Conservation (phyloP, 257 asterid genomes). For the Solanum acaule region DNA sequence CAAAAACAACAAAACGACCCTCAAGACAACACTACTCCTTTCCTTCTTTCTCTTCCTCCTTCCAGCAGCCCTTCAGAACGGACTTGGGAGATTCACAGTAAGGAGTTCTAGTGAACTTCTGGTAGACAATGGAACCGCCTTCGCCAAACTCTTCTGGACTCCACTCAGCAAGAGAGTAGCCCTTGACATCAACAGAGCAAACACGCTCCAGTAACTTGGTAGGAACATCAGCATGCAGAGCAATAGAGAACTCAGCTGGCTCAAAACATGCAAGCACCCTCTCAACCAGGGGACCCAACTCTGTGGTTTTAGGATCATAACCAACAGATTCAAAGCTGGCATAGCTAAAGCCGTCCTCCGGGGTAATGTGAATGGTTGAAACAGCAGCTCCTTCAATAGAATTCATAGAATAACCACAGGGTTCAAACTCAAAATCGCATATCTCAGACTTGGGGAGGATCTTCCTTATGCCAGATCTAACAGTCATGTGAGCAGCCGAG, state of each 20-base stretch:
- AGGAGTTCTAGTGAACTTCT: slow-evolving; percentile 40
- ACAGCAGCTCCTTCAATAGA: slow-evolving; percentile 62
- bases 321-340: slow-evolving; percentile 90
- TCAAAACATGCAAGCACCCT: slow-evolving; percentile 61
- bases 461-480: slow-evolving; percentile 50
- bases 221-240: slow-evolving; percentile 43
- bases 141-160: slow-evolving; percentile 46
- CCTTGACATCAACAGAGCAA: slow-evolving; percentile 26
- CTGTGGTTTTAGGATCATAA: slow-evolving; percentile 34
- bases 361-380: slow-evolving; percentile 76
- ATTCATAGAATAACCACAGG: slow-evolving; percentile 88
- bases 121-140: slow-evolving; percentile 58
- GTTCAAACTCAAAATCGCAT: slow-evolving; percentile 79
- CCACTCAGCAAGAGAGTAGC: slow-evolving; percentile 31
- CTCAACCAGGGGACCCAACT: slow-evolving; percentile 32
- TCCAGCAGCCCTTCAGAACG: slow-evolving; percentile 56
- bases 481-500: slow-evolving; percentile 50
- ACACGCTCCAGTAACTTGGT: slow-evolving; percentile 21
- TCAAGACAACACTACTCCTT: slow-evolving; percentile 43
- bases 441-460: slow-evolving; percentile 59
- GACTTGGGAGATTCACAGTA: slow-evolving; percentile 68
- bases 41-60: slow-evolving; percentile 53
- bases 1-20: background rate
- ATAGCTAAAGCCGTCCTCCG: slow-evolving; percentile 81
- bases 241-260: slow-evolving; percentile 54